A percentile compares a stretch with the other conserved stretches of the same genome.
These are phyloP conservation scores for Yarrowia galli DNA, from an alignment of 1,139 yeast genomes.

Conservation along the genomic window DNA sequence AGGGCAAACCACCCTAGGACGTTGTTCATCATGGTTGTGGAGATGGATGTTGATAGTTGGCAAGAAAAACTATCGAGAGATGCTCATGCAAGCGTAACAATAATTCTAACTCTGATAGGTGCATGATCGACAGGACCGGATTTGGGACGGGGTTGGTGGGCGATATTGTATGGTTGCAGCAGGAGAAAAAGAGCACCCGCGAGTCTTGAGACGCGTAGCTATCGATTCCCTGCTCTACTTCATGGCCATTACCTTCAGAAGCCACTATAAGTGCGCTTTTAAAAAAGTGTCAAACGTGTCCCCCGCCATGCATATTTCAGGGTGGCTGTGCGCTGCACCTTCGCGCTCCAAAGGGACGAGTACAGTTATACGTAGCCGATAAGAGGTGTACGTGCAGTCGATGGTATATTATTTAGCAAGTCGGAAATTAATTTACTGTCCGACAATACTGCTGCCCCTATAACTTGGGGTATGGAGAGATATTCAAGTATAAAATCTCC, in stretches of 20 bases:
- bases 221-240: too few relatives aligned
- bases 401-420: neutral
- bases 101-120: conserved; percentile 31
- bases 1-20: conserved; percentile 26
- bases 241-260: too few relatives aligned
- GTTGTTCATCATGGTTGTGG: conserved; percentile 23
- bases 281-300: neutral
- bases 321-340: conserved; percentile 1
- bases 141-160: neutral
- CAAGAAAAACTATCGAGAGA: neutral
- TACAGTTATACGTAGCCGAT: neutral
- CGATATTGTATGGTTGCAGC: neutral
- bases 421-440: neutral
- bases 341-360: neutral
- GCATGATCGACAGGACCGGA: conserved; percentile 26
- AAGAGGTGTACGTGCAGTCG: neutral
- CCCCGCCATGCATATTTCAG: conserved; percentile 27
- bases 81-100: conserved; percentile 5
- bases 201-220: neutral
- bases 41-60: neutral
- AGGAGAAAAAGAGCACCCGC: neutral
- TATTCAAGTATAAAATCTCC: too few relatives aligned
- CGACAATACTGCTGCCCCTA: too few relatives aligned
- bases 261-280: too few relatives aligned
- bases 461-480: too few relatives aligned